Evolutionary conservation across 805 yeast genomes (phyloP), one percentile per base, ranked within the genome.

Genomic region (Phaffomyces opuntiae): DNA sequence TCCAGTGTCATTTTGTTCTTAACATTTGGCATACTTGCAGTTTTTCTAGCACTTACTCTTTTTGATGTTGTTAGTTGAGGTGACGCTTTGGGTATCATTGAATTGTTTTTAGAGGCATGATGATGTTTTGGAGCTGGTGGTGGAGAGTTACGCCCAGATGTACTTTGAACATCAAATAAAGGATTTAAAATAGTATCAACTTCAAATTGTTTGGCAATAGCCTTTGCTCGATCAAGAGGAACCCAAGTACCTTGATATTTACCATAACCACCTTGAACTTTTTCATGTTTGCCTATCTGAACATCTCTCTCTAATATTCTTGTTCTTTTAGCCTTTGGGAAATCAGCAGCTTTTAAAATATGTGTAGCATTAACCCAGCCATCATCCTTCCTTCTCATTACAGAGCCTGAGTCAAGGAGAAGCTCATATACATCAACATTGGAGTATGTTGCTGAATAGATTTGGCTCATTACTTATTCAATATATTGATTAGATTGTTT

Each of bases 241-340:
- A 90, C 90, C 96, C 96, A 90, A 3, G 97, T 90, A 16, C 96
- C 97, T 64, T 91, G 98, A 64, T 89, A 91, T 60, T 90, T 83
- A 44, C 98, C 98, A 62, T 89, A 90, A 3, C 98, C 98, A 50
- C 98, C 98, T 64, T 90, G 98, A 21, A 90, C 88, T 63, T 91
- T 91, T 58, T 90, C 96, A 62, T 90, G 97, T 17, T 72, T 66
- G 6, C 95, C 96, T 37, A 75, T 77, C 60, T 91, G 96, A n/a
- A 91, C 96, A 52, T 90, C 96, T 57, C 84, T 80, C 62, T 90
- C 98, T 55, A 90, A 73, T 50, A 90, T 88, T 56, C 95, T 82
- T 17, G 97, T 90, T 53, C 98, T 70, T 63, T 86, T 88, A 1
- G 97, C 96, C 65, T 90, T 90, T 49, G 96, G 95, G 63, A 89